phyloP scores from a whole-genome alignment of 371 early-diverging fungal genomes.

The Mortierella sp. region DNA sequence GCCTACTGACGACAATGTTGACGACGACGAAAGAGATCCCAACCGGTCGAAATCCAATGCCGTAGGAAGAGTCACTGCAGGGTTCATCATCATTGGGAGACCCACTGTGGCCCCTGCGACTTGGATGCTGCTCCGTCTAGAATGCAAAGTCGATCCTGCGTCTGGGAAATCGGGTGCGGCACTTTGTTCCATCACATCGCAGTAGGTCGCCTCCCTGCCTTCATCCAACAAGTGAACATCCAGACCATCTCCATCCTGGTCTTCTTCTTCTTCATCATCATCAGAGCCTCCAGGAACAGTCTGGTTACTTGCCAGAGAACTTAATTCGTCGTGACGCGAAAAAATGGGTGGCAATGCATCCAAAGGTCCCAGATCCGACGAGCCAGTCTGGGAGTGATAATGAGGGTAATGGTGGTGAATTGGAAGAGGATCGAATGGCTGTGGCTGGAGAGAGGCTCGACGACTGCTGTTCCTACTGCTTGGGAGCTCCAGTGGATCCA shows the following conservation, averaged over 20 bases:
- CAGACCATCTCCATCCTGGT: constrained; percentile 22
- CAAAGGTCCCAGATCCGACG: not conserved
- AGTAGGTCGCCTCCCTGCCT: constrained; percentile 42
- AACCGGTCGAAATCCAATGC: not conserved
- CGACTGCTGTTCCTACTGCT: not conserved
- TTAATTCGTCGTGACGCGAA: not conserved
- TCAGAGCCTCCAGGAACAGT: not conserved
- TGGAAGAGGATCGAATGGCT: constrained; percentile 10
- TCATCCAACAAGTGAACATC: constrained; percentile 45
- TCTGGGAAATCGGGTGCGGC: constrained; percentile 41
- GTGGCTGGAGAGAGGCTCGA: not conserved
- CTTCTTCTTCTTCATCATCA: not conserved
- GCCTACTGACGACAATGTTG: not conserved
- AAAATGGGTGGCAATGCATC: not conserved
- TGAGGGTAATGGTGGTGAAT: not conserved
- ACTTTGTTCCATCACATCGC: constrained; percentile 56
- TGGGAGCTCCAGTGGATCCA: constrained; percentile 41
- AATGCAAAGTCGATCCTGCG: constrained; percentile 41
- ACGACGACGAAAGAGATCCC: not conserved
- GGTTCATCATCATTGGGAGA: not conserved
- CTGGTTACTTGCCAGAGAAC: not conserved
- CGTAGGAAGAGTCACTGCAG: not conserved
- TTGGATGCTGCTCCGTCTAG: constrained; percentile 45
- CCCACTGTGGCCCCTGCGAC: not conserved
- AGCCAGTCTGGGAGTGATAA: not conserved